Conservation (phyloP, 164 flowering plant species). For the Vitis labrusca region DNA sequence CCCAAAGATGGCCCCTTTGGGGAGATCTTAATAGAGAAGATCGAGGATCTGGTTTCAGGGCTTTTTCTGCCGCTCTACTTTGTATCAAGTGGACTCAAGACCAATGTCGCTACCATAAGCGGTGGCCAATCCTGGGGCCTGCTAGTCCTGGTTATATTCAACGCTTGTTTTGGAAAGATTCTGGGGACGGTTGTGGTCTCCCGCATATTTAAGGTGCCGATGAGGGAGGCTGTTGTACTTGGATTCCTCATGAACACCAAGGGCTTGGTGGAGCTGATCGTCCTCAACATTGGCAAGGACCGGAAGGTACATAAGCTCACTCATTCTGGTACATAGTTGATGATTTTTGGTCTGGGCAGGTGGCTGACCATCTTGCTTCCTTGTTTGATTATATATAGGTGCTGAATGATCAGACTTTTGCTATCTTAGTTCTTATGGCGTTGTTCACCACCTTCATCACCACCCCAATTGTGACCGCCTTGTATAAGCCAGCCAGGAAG, state of each 20-base stretch:
- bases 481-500: constrained; percentile 42
- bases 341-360: too few relatives aligned
- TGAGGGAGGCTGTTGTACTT: constrained; percentile 25
- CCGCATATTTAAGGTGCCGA: constrained; percentile 15
- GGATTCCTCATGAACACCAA: constrained; percentile 42
- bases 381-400: constrained; percentile 25
- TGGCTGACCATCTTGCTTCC: too few relatives aligned
- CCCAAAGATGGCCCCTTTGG: constrained; percentile 35
- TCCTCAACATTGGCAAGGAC: constrained; percentile 40
- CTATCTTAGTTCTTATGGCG: constrained; percentile 56
- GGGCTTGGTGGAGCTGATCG: constrained; percentile 38
- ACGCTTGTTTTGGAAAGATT: constrained; percentile 32
- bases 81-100: constrained; percentile 31
- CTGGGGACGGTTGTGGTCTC: constrained; percentile 26
- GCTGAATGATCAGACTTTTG: constrained; percentile 52
- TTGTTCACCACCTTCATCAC: constrained; percentile 63
- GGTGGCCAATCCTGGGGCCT: constrained; percentile 31
- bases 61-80: constrained; percentile 33
- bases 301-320: constrained; percentile 12
- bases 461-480: constrained; percentile 45
- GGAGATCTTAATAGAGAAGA: constrained; percentile 23
- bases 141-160: constrained; percentile 21
- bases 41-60: constrained; percentile 36
- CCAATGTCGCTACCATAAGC: constrained; percentile 25
- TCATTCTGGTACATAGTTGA: too few relatives aligned